These are phyloP conservation scores for Clonostachys byssicola DNA, from an alignment of 2,329 filamentous ascomycete genomes.

Conservation along the genomic window DNA sequence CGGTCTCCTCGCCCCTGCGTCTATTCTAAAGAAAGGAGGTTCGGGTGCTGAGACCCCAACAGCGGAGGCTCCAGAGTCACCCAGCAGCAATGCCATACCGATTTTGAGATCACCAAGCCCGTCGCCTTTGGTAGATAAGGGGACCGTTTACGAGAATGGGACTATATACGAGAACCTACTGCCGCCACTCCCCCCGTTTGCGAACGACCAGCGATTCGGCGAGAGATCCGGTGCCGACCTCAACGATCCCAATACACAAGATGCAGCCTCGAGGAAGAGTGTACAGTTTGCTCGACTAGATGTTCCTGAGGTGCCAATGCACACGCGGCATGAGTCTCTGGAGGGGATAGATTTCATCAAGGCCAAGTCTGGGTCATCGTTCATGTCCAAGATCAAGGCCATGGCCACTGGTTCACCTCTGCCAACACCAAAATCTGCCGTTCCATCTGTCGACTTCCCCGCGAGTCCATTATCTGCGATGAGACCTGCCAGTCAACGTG, in stretches of 20 bases:
- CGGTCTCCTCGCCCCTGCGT: too few species aligned
- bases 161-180: neutral
- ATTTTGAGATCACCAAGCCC: too few species aligned
- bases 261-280: constrained; percentile 40
- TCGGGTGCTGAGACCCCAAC: too few species aligned
- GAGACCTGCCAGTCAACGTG: constrained; percentile 38
- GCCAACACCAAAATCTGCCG: constrained; percentile 38
- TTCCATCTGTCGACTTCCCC: constrained; percentile 8
- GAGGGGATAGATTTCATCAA: constrained; percentile 62
- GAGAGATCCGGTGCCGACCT: neutral
- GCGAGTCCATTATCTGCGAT: constrained; percentile 31
- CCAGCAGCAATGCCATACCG: too few species aligned
- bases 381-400: constrained; percentile 77
- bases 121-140: too few species aligned
- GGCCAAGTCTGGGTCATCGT: constrained; percentile 51
- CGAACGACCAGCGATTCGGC: neutral
- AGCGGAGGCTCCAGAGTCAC: too few species aligned
- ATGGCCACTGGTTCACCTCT: constrained; percentile 52
- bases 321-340: constrained; percentile 61
- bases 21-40: too few species aligned
- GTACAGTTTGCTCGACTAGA: constrained; percentile 70
- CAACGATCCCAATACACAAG: neutral
- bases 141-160: too few species aligned
- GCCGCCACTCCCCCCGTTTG: neutral
- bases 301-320: constrained; percentile 40